Conservation (phyloP, 2,329 filamentous ascomycete species). For the Pseudonectria foliicola region DNA sequence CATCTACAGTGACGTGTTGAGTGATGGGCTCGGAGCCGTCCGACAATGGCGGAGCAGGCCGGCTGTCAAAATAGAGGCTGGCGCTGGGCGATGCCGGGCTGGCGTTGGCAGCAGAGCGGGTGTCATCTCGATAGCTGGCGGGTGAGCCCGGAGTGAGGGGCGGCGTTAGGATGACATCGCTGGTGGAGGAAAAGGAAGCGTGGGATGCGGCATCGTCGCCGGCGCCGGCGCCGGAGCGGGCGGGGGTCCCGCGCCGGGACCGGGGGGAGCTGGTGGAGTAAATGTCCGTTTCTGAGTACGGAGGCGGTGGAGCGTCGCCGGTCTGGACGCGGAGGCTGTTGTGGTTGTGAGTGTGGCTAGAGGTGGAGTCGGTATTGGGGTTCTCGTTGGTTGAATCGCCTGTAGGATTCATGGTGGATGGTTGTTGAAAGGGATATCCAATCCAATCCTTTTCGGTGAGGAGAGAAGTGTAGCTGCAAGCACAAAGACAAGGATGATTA, state of each 20-base stretch:
- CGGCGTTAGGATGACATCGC: slow-evolving; percentile 44
- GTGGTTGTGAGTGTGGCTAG: too few species aligned
- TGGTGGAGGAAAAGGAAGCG: slow-evolving; percentile 35
- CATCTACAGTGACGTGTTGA: slow-evolving; percentile 29
- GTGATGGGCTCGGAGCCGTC: slow-evolving; percentile 20
- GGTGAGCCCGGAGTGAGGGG: slow-evolving; percentile 38
- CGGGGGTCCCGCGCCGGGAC: slow-evolving; percentile 20
- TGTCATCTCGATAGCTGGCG: slow-evolving; percentile 9
- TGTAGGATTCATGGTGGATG: slow-evolving; percentile 11
- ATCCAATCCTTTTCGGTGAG: too few species aligned
- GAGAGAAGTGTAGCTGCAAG: too few species aligned
- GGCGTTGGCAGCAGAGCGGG: slow-evolving; percentile 9
- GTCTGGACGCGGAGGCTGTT: slow-evolving; percentile 10
- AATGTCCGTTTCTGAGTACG: slow-evolving; percentile 52
- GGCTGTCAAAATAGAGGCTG: slow-evolving; percentile 38
- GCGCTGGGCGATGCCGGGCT: slow-evolving; percentile 18
- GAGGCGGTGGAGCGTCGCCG: slow-evolving; percentile 43
- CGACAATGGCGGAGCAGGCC: slow-evolving; percentile 26
- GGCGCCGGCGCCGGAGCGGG: slow-evolving; percentile 20
- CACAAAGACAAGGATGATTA: too few species aligned
- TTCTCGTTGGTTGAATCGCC: slow-evolving; percentile 10
- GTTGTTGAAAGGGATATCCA: too few species aligned
- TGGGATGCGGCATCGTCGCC: slow-evolving; percentile 31
- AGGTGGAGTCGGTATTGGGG: slow-evolving; percentile 6
- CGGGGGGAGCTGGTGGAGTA: slow-evolving; percentile 36